Base-by-base conservation (phyloP, 1,284 basidiomycete species). In the Ceratobasidium theobromae region DNA sequence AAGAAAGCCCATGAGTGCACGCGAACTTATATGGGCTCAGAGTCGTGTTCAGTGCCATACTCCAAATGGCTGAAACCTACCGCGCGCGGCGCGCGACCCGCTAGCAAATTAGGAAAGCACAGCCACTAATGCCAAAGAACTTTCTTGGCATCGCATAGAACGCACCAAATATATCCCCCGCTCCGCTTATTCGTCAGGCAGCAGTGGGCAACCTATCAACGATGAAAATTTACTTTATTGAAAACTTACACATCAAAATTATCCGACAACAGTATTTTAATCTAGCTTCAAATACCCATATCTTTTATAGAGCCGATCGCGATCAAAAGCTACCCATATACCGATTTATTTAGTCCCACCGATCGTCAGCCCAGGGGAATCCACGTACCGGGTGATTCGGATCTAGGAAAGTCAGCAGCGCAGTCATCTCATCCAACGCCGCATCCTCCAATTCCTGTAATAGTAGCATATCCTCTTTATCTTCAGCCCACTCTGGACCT, bases 401-500 rank as follows among this genome's bases (percentile, higher is more conserved):
- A 70, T 89, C 85, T 65, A 90, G 77, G 69, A 79, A 70, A 53
- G 73, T 70, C 53, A 90, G 71, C 74, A 86, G 77, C 78, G 82
- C 85, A 35, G 76, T 80, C 83, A 91, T 88, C 73, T 91, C 89
- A 71, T 89, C 86, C 71, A 88, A 75, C 69, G 84, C 85, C 71
- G 85, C 87, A 68, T 88, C 86, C 74, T 88, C 87, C 74, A 88
- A 83, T 79, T 89, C 86, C 75, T 91, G 88, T 25, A 86, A 70
- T 40, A 91, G 73, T 73, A 82, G 81, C 72, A 90, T 77, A 70
- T 88, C 88, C 69, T 89, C 87, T 70, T 80, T 79, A 70, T 91
- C 86, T 35, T 81, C 79, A 69, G 77, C 78, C 49, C 76, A 70
- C 41, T 80, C 79, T 11, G 76, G 70, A n/a, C 74, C 71, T 1